Base-by-base conservation (phyloP, 2,329 filamentous ascomycete genomes). In the Didymella arachidicola region DNA sequence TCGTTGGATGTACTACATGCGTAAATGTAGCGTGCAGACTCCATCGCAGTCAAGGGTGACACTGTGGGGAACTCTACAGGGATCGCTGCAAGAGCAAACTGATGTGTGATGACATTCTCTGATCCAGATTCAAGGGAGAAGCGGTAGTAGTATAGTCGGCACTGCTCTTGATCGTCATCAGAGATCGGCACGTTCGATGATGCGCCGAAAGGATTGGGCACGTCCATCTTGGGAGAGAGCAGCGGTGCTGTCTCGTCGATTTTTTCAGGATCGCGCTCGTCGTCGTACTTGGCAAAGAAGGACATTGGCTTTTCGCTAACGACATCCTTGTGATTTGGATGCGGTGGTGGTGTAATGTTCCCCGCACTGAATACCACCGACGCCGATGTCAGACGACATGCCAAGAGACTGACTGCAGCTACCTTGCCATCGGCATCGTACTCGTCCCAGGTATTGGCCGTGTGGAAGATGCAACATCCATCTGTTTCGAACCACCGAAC, bases 381-480 rank as follows among this genome's bases (percentile, higher is more conserved):
- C 0, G 87, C 86, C 2, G 87, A 88, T 1, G 87, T 91, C 41
- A 90, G 78, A 3, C 89, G 84, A 63, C 89, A 91, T 1, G 84
- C 85, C 1, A 91, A 79, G 68, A 91, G 82, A 66, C 88, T 87
- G 4, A 91, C 86, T 0, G 80, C 77, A 16, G 67, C 68, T 0
- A 79, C 66, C 57, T 77, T 59, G 11, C 70, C 67, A 19, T 71
- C 63, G 1, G 68, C 26, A 16, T 75, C 60, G 1, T 72, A 62
- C 4, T 83, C 81, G 51, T 90, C 87, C 89, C 89, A 92, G 1
- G 85, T 85, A 64, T 90, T 91, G 0, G 87, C 89, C 0, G 88
- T 89, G 66, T 91, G 89, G 61, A 91, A 90, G 43, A 91, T 89
- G 65, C 87, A 87, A 66, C 87, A 91, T 6, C 86, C 81, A 11